Conservation (phyloP, 768 basidiomycete species). For the Leccinum variicolor region DNA sequence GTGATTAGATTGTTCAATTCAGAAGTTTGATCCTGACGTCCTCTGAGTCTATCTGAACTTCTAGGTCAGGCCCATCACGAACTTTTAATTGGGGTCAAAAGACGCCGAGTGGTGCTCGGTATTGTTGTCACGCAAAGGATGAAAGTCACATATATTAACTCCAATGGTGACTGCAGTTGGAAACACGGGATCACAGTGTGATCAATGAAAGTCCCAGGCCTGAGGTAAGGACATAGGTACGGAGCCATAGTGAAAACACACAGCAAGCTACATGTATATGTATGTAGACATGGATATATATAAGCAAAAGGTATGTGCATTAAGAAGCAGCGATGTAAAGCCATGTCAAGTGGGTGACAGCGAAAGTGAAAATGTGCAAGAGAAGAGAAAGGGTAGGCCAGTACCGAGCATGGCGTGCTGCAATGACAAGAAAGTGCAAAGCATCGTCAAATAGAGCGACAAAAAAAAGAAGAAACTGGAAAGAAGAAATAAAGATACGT, state of each 20-base stretch:
- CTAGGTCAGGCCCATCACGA: neutral
- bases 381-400: conserved; percentile 8
- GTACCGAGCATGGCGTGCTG: conserved; percentile 13
- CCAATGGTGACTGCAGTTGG: neutral
- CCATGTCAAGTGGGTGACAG: conserved; percentile 17
- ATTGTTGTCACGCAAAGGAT: neutral
- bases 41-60: neutral
- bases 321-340: neutral
- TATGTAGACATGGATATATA: neutral
- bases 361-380: neutral
- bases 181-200: neutral
- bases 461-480: neutral
- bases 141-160: neutral
- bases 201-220: neutral
- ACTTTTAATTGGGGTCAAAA: neutral
- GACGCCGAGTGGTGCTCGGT: neutral
- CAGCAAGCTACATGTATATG: neutral
- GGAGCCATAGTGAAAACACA: conserved; percentile 8
- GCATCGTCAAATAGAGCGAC: neutral
- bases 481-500: conserved; percentile 6
- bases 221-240: neutral
- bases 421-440: conserved; percentile 5
- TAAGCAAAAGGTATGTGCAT: neutral
- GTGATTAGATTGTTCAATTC: neutral
- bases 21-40: neutral